Evolutionary conservation across 495 filamentous ascomycete genomes (phyloP), one percentile per base, ranked within the genome.

Genomic region (Neurospora terricola): DNA sequence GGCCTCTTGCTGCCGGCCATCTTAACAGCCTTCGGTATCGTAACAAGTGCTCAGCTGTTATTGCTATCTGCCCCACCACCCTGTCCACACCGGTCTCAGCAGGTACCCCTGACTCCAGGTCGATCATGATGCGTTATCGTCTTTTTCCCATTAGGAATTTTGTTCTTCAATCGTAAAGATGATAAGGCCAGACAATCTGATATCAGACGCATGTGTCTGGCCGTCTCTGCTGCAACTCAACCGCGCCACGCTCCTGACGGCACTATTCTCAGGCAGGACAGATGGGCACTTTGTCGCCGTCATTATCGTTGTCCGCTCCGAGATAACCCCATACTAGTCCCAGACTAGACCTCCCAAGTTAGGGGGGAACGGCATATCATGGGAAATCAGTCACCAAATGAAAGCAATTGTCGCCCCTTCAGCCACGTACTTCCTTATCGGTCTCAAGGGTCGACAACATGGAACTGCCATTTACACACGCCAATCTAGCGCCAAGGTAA

Each of bases 81-180:
- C 11, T 34, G 70, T 37, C 70, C 42, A 59, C 18, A n/a, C 40
- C 62, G 66, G 72, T 73, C 69, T 37, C 71, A 27, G 37, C 70
- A 77, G 62, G 76, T 80, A 78, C 70, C 77, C 21, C 34, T 69
- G 34, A 71, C 71, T 72, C 73, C 0, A 62, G 27, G 54, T 18
- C 27, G 54, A 66, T 66, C 54, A 34, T 62, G 54, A 66, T 23
- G 27, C 75, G 74, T 77, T 81, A 79, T 80, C 79, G 72, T 38
- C 62, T 69, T 69, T 77, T 82, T 83, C 70, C 78, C 77, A 82
- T 83, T 82, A 81, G 75, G 80, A 80, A 78, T 79, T 79, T 79
- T 72, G 39, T 80, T 76, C 74, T 77, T 78, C 73, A 81, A 81
- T 80, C 72, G 36, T 62, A 39, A 69, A 27, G 54, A 69, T 74